These are phyloP conservation scores for Dothideomycetes sp. DNA, from an alignment of 2,329 filamentous ascomycete genomes.

Conservation along the genomic window DNA sequence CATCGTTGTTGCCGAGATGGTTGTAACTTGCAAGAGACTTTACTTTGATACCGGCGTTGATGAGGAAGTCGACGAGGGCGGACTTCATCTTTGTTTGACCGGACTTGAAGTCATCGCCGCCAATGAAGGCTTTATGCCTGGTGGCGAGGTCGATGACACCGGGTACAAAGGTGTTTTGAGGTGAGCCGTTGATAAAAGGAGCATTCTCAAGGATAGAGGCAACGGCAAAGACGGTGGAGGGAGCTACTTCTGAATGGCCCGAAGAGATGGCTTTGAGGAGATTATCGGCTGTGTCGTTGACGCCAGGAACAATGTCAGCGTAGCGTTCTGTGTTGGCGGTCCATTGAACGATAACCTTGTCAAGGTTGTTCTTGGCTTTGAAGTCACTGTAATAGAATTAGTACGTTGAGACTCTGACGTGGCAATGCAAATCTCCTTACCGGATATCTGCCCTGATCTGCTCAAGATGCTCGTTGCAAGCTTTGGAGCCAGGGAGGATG, in stretches of 20 bases:
- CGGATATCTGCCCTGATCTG: slow-evolving; percentile 87
- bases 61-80: slow-evolving; percentile 93
- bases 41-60: slow-evolving; percentile 97
- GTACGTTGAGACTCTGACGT: background rate
- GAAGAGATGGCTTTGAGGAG: slow-evolving; percentile 76
- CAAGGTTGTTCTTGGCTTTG: slow-evolving; percentile 73
- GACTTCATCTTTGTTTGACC: slow-evolving; percentile 99
- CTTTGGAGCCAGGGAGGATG: slow-evolving; percentile 71
- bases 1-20: slow-evolving; percentile 98
- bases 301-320: slow-evolving; percentile 73
- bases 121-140: slow-evolving; percentile 80
- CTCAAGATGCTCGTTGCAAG: slow-evolving; percentile 80
- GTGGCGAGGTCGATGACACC: slow-evolving; percentile 85
- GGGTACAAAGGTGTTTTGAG: slow-evolving; percentile 97
- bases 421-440: slow-evolving; percentile 30
- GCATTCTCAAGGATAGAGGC: slow-evolving; percentile 82
- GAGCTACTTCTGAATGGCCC: slow-evolving; percentile 84
- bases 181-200: slow-evolving; percentile 98
- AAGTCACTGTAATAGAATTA: slow-evolving; percentile 54
- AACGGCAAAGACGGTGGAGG: slow-evolving; percentile 91
- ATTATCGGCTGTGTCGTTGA: slow-evolving; percentile 96
- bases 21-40: slow-evolving; percentile 99
- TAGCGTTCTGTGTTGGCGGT: slow-evolving; percentile 98
- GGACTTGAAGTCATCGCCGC: slow-evolving; percentile 98
- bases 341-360: slow-evolving; percentile 97